Percentiles rank a stretch among this genome's conserved stretches.
phyloP scores from a whole-genome alignment of 2,329 filamentous ascomycete genomes.

The Colletotrichum spinosum region DNA sequence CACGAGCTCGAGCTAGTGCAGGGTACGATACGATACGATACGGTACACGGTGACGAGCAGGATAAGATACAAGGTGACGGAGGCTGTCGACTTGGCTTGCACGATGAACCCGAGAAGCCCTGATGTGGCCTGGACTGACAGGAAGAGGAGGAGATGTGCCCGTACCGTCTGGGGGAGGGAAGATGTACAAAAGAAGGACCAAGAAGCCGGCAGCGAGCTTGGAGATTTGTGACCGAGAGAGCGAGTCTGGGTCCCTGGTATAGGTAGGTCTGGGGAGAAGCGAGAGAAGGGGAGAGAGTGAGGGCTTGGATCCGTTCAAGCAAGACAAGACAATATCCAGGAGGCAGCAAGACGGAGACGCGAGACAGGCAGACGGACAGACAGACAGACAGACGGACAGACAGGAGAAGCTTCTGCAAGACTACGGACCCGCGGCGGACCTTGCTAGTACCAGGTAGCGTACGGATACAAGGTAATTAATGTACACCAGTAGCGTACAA shows the following conservation, averaged over 20 bases:
- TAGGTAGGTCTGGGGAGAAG: too few species aligned
- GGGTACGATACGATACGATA: background rate
- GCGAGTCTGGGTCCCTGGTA: background rate
- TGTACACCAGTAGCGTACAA: too few species aligned
- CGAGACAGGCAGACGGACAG: too few species aligned
- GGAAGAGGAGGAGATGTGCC: background rate
- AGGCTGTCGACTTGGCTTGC: conserved; percentile 1
- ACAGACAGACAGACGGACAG: too few species aligned
- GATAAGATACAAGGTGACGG: too few species aligned
- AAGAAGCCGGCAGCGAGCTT: conserved; percentile 14
- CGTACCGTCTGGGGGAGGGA: conserved; percentile 1
- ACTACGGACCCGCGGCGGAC: too few species aligned
- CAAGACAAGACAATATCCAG: conserved; percentile 12
- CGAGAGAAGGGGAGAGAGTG: too few species aligned
- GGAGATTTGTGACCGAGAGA: conserved; percentile 4
- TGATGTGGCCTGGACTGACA: conserved; percentile 20
- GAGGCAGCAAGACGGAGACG: too few species aligned
- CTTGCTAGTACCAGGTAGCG: too few species aligned
- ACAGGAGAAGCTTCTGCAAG: too few species aligned
- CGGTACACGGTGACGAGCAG: too few species aligned
- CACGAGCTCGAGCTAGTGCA: conserved; percentile 26
- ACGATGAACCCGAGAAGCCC: conserved; percentile 5
- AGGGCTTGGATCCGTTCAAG: conserved; percentile 1
- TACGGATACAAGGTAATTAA: too few species aligned
- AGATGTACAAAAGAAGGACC: conserved; percentile 21